Percentiles rank a stretch among this genome's conserved stretches.
Conservation (phyloP, 495 filamentous ascomycete genomes). For the Penicillium malachiteum region DNA sequence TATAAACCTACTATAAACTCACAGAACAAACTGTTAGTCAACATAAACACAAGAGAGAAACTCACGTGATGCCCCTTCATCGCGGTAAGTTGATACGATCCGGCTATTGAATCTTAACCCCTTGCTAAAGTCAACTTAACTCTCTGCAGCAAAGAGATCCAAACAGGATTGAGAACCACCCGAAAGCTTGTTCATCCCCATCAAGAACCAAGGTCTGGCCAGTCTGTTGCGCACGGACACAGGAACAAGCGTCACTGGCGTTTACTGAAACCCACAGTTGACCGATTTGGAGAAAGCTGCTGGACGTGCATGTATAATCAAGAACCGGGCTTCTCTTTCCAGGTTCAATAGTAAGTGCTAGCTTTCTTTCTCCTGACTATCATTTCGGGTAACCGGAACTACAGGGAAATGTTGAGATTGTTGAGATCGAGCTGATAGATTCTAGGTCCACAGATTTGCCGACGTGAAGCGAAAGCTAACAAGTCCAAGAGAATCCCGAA, state of each 20-base stretch:
- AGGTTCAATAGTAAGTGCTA: background rate
- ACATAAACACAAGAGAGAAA: background rate
- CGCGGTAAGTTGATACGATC: constrained; percentile 6
- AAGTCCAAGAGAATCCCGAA: background rate
- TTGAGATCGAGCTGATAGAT: background rate
- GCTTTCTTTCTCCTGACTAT: background rate
- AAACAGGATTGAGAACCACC: background rate
- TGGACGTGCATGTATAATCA: background rate
- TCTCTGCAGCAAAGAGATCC: background rate
- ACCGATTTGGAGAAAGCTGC: background rate
- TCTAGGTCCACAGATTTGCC: too few species aligned
- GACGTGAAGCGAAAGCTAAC: background rate
- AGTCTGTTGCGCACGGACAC: background rate
- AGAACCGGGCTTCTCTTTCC: background rate
- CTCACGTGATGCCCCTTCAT: constrained; percentile 1
- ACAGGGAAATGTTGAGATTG: background rate
- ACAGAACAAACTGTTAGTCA: background rate
- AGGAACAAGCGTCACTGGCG: background rate
- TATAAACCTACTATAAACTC: too few species aligned
- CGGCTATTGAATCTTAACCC: constrained; percentile 13
- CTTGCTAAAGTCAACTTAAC: background rate
- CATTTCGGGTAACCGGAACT: background rate
- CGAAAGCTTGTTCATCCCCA: constrained; percentile 3
- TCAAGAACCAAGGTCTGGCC: background rate
- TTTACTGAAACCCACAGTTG: background rate